These are phyloP conservation scores for Malbranchea cinnamomea DNA, from an alignment of 2,329 filamentous ascomycete genomes.

Conservation along the genomic window DNA sequence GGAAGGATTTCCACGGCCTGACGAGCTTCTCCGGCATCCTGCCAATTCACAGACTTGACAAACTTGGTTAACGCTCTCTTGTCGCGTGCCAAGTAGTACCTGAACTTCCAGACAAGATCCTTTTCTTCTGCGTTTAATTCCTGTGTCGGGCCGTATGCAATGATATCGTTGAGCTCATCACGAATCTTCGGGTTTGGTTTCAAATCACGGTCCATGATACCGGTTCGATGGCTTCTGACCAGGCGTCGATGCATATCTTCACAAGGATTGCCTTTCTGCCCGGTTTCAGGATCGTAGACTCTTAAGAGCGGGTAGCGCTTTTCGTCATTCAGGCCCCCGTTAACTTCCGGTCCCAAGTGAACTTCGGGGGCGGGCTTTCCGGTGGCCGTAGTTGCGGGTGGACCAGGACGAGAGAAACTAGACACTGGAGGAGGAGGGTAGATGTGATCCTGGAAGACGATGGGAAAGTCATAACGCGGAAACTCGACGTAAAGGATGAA, in stretches of 20 bases:
- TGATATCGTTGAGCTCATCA: conserved; percentile 80
- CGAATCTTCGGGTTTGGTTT: conserved; percentile 93
- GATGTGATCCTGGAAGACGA: conserved; percentile 89
- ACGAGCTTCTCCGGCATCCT: conserved; percentile 65
- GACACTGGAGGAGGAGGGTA: conserved; percentile 78
- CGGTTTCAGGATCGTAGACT: conserved; percentile 88
- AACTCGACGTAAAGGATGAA: conserved; percentile 85
- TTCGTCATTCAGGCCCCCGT: conserved; percentile 42
- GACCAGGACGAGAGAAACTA: conserved; percentile 48
- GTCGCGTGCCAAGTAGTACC: conserved; percentile 83
- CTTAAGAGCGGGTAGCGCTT: conserved; percentile 49
- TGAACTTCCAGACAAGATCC: conserved; percentile 93
- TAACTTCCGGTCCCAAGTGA: conserved; percentile 78
- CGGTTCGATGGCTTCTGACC: conserved; percentile 81
- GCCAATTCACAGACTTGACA: conserved; percentile 95
- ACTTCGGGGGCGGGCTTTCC: conserved; percentile 76
- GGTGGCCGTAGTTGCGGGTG: conserved; percentile 52
- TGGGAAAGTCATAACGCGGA: conserved; percentile 84
- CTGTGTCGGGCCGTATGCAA: conserved; percentile 86
- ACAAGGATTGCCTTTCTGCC: conserved; percentile 77
- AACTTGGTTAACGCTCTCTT: conserved; percentile 92
- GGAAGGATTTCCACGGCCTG: conserved; percentile 81
- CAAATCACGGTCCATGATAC: conserved; percentile 85
- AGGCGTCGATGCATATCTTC: conserved; percentile 88
- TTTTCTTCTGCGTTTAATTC: conserved; percentile 80